Percentiles rank a stretch among this genome's conserved stretches.
Evolutionary conservation across 345 rosid genomes (phyloP).

Genomic region (Acer negundo): DNA sequence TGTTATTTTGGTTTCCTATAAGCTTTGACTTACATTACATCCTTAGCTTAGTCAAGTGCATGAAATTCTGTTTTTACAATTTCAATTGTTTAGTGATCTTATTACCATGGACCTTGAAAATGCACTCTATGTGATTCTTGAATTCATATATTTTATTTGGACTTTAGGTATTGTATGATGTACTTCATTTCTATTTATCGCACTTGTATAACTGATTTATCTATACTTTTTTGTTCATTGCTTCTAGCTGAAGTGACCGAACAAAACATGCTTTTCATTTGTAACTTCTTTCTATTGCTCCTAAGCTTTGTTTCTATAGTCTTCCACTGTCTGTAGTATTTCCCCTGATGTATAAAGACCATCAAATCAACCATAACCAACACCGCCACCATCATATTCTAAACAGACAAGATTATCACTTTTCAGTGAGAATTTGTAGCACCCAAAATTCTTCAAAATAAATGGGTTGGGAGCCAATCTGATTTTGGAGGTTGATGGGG

Average conservation of each 20-base stretch:
- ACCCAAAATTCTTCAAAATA: too few relatives aligned
- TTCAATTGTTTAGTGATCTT: not conserved
- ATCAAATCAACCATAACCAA: too few relatives aligned
- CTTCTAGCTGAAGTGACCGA: not conserved
- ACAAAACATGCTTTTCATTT: not conserved
- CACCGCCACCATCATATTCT: too few relatives aligned
- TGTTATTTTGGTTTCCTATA: not conserved
- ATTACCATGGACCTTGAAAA: not conserved
- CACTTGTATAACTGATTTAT: not conserved
- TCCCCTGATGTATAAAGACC: not conserved
- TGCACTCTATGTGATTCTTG: not conserved
- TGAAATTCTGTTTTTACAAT: not conserved
- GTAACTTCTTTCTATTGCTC: not conserved
- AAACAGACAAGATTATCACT: too few relatives aligned
- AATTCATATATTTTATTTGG: not conserved
- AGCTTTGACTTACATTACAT: not conserved
- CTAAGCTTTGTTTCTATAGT: not conserved
- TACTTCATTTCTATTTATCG: not conserved
- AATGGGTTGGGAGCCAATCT: too few relatives aligned
- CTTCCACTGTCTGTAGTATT: not conserved
- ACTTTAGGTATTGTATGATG: not conserved
- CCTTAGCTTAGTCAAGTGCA: not conserved
- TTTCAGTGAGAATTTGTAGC: too few relatives aligned
- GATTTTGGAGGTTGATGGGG: constrained; percentile 2
- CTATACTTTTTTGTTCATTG: too few relatives aligned